Conservation (phyloP, 208 protist species). For the Crithidia fasciculata region DNA sequence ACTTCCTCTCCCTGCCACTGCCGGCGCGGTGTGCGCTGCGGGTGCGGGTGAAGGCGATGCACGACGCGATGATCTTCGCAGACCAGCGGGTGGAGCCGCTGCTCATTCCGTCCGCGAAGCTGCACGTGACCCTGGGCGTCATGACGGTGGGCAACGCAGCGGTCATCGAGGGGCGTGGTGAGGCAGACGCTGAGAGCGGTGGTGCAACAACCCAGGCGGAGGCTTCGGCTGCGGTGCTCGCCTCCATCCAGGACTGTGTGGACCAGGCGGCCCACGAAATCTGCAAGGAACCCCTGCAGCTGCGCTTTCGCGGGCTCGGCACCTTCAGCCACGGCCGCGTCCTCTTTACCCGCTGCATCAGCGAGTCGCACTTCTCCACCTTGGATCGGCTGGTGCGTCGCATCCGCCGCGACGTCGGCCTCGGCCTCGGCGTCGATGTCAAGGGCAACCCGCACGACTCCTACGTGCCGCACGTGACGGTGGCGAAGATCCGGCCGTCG, state of each 20-base stretch:
- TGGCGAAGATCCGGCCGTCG: conserved; percentile 78
- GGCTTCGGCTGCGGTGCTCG: conserved; percentile 18
- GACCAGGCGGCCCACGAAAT: conserved; percentile 46
- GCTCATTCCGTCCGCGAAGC: conserved; percentile 62
- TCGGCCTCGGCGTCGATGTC: conserved; percentile 68
- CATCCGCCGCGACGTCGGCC: conserved; percentile 56
- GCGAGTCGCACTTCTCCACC: conserved; percentile 64
- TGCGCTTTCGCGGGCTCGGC: conserved; percentile 83
- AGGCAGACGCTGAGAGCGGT: not conserved
- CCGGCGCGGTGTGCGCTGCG: conserved; percentile 60
- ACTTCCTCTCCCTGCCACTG: conserved; percentile 85
- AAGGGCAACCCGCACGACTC: conserved; percentile 90
- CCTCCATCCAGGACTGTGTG: conserved; percentile 46
- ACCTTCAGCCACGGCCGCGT: conserved; percentile 83
- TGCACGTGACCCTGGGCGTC: conserved; percentile 89
- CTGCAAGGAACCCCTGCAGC: conserved; percentile 54
- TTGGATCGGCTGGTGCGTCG: conserved; percentile 66
- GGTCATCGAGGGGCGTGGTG: not conserved
- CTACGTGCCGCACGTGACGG: conserved; percentile 89
- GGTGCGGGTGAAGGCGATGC: conserved; percentile 74
- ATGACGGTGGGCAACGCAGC: conserved; percentile 45
- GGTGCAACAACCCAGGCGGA: conserved; percentile 9
- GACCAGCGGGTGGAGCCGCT: conserved; percentile 58
- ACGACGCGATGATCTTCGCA: conserved; percentile 72
- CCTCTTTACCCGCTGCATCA: conserved; percentile 69